Conservation (phyloP, 805 yeast genomes). For the Candida ipomoeae region DNA sequence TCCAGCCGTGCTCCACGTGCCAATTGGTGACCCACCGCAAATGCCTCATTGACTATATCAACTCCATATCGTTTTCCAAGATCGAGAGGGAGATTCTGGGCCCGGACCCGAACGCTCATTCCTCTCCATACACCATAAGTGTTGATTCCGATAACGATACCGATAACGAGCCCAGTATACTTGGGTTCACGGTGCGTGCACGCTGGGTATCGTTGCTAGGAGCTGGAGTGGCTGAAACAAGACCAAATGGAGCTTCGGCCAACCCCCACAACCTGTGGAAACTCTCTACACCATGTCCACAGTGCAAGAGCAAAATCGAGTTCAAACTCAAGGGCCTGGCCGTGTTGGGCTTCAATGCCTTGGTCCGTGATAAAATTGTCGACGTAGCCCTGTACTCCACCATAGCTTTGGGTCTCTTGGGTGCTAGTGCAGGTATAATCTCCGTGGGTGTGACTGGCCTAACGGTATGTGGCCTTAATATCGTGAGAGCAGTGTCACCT, state of each 20-base stretch:
- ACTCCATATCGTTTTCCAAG: constrained; percentile 26
- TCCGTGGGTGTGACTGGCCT: constrained; percentile 38
- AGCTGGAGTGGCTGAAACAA: neutral
- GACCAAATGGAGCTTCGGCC: neutral
- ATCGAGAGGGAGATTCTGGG: neutral
- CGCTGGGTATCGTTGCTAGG: constrained; percentile 6
- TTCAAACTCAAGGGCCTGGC: constrained; percentile 30
- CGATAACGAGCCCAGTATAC: constrained; percentile 3
- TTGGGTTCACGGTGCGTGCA: constrained; percentile 1
- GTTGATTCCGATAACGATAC: neutral
- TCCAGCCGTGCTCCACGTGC: constrained; percentile 38
- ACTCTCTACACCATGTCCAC: constrained; percentile 35
- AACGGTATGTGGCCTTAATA: constrained; percentile 34
- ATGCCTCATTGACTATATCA: constrained; percentile 41
- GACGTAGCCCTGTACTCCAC: constrained; percentile 28
- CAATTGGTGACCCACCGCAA: constrained; percentile 33
- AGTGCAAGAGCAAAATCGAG: constrained; percentile 34
- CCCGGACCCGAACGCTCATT: neutral
- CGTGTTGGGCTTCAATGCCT: constrained; percentile 20
- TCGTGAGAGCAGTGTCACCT: constrained; percentile 36
- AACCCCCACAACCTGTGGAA: neutral
- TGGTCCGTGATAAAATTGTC: constrained; percentile 16
- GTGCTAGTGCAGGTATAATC: constrained; percentile 38
- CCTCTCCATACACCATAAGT: neutral
- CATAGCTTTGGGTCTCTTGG: constrained; percentile 32